These are phyloP conservation scores for Mycena rosella DNA, from an alignment of 768 basidiomycete genomes.

Conservation along the genomic window DNA sequence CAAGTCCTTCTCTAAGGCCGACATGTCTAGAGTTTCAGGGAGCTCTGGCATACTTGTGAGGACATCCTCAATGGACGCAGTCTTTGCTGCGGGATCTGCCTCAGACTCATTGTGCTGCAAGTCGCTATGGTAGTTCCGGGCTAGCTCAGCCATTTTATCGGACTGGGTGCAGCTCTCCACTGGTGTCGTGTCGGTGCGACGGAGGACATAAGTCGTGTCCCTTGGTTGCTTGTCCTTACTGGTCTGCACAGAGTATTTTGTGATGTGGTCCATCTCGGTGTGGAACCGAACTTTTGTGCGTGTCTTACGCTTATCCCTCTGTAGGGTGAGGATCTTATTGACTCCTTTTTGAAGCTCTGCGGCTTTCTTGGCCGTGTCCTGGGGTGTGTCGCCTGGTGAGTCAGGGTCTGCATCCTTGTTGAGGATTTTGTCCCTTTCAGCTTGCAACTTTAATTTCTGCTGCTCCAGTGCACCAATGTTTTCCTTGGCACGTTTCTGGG, in stretches of 20 bases:
- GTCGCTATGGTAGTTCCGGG: constrained; percentile 7
- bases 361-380: not conserved
- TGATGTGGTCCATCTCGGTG: not conserved
- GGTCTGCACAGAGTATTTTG: not conserved
- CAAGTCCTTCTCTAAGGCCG: not conserved
- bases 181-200: not conserved
- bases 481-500: constrained; percentile 1
- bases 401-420: not conserved
- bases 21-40: not conserved
- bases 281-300: not conserved
- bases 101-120: not conserved
- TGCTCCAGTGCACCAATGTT: constrained; percentile 1
- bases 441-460: not conserved
- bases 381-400: not conserved
- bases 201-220: not conserved
- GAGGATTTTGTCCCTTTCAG: not conserved
- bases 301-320: not conserved
- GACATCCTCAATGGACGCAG: not conserved
- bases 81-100: not conserved
- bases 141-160: constrained; percentile 2
- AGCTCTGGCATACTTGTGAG: not conserved
- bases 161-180: not conserved
- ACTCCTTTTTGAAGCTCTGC: not conserved
- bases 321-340: not conserved
- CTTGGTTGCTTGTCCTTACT: not conserved